A percentile compares a stretch with the other conserved stretches of the same genome.
These are phyloP conservation scores for Picochlorum costavermella DNA, from an alignment of 139 green algal species.

Conservation along the genomic window DNA sequence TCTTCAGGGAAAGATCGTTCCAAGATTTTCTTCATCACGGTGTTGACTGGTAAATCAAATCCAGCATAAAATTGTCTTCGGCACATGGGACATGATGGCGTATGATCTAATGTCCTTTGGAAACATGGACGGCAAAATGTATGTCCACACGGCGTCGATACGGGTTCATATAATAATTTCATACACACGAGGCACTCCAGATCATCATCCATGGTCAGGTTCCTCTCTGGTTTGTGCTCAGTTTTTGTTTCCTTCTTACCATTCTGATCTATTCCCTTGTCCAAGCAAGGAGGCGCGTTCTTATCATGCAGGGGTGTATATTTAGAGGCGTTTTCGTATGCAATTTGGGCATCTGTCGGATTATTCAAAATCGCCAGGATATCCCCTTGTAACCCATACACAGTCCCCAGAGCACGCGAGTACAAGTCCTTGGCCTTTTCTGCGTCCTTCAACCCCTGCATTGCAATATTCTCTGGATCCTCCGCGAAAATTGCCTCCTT, in stretches of 20 bases:
- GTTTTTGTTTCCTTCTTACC: too few species aligned
- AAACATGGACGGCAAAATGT: conserved; percentile 80
- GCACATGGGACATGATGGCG: conserved; percentile 65
- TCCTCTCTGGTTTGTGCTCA: neutral
- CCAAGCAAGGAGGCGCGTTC: neutral
- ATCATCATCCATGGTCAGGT: conserved; percentile 41
- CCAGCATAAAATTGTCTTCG: conserved; percentile 54
- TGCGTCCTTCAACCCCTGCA: conserved; percentile 50
- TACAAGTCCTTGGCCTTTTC: conserved; percentile 12
- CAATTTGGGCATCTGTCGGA: conserved; percentile 17
- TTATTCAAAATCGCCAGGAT: conserved; percentile 45
- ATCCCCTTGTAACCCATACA: conserved; percentile 19
- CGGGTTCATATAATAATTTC: conserved; percentile 80
- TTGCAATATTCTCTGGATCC: conserved; percentile 55
- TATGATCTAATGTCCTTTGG: conserved; percentile 62
- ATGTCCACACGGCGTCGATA: conserved; percentile 82
- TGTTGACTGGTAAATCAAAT: conserved; percentile 46
- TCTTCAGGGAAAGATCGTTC: conserved; percentile 45
- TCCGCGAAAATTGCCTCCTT: conserved; percentile 48
- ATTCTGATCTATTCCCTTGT: too few species aligned
- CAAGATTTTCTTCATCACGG: conserved; percentile 62
- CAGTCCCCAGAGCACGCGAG: neutral
- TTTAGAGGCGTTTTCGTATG: neutral
- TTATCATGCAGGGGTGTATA: neutral
- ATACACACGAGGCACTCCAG: conserved; percentile 79